Conservation (phyloP, 177 flowering plant genomes). For the Vitis hybrid region DNA sequence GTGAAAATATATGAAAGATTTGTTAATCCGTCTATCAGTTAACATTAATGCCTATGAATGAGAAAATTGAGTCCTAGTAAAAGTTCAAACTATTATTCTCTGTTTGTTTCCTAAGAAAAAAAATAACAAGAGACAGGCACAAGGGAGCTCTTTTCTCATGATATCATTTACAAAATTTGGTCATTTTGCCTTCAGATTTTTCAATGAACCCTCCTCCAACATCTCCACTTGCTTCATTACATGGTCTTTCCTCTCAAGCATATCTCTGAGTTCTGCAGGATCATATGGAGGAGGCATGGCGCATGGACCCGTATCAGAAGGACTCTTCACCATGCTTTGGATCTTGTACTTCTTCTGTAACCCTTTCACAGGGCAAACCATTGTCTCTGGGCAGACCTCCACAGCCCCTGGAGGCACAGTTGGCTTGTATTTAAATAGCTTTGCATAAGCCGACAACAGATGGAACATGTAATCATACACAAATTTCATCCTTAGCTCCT, state of each 20-base stretch:
- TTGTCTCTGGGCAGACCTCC: slow-evolving; percentile 2
- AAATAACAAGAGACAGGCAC: no score
- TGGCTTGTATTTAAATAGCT: slow-evolving; percentile 3
- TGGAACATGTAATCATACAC: slow-evolving; percentile 12
- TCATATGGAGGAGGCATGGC: slow-evolving; percentile 8
- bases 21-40: no score
- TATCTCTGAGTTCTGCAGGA: not conserved
- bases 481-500: slow-evolving; percentile 4
- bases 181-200: not conserved
- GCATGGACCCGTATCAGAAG: slow-evolving; percentile 2
- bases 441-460: not conserved
- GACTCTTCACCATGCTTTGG: not conserved
- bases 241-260: not conserved
- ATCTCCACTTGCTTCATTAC: not conserved
- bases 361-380: slow-evolving; percentile 5
- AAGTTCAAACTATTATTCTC: no score
- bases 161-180: no score
- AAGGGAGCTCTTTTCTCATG: no score
- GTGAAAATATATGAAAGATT: no score
- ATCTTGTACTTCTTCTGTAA: not conserved
- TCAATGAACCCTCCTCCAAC: not conserved
- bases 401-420: slow-evolving; percentile 1
- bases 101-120: no score
- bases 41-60: no score
- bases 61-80: no score